phyloP scores from a whole-genome alignment of 352 stramenopile species.

The Plasmopara muralis region DNA sequence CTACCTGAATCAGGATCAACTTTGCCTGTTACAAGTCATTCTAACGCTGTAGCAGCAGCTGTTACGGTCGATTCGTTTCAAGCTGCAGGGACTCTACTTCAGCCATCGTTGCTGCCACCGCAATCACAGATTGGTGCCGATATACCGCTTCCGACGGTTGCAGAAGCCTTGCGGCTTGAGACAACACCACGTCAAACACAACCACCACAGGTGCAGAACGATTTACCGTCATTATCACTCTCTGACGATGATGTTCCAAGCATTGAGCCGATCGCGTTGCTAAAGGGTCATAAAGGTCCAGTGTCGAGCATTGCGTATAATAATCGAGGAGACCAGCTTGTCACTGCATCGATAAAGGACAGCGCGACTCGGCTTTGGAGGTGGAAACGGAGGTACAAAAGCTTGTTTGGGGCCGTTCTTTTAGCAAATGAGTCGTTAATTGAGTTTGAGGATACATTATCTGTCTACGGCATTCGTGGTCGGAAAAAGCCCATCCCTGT shows the following conservation, averaged over 20 bases:
- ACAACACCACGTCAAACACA: conserved; percentile 27
- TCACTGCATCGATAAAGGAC: conserved; percentile 93
- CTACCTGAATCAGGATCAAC: no score
- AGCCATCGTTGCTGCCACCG: conserved; percentile 3
- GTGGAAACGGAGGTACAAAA: conserved; percentile 56
- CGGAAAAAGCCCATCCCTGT: conserved; percentile 38
- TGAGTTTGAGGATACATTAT: conserved; percentile 37
- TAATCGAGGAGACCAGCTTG: conserved; percentile 82
- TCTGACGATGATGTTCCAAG: conserved; percentile 43
- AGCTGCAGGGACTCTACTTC: neutral
- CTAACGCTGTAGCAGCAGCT: conserved; percentile 4
- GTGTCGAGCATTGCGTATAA: conserved; percentile 94
- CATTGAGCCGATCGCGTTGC: conserved; percentile 46
- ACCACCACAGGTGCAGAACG: conserved; percentile 47
- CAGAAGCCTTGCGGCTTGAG: conserved; percentile 20
- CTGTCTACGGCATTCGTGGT: conserved; percentile 38
- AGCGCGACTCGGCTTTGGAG: conserved; percentile 71
- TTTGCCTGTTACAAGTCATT: no score
- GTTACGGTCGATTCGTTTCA: neutral
- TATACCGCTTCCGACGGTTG: conserved; percentile 15
- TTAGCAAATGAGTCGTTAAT: conserved; percentile 33
- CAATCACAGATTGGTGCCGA: conserved; percentile 9
- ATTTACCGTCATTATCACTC: conserved; percentile 33
- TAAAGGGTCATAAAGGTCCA: conserved; percentile 88
- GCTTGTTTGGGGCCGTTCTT: conserved; percentile 43